Evolutionary conservation across 192 early-diverging fungal genomes (phyloP).

Genomic region (Fimicolochytrium jonesii): DNA sequence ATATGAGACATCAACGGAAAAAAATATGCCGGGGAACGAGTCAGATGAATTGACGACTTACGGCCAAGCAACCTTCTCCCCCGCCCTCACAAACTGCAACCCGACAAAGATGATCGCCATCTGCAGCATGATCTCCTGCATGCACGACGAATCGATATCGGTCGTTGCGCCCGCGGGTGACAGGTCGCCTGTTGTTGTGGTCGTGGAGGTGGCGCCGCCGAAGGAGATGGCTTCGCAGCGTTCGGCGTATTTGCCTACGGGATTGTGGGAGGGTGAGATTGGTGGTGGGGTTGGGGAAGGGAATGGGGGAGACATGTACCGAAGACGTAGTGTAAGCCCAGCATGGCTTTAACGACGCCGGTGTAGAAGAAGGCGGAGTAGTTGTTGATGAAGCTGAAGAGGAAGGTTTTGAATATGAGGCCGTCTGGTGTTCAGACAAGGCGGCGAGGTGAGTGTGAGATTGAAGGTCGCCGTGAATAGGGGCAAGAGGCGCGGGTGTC

Average conservation of each 20-base stretch:
- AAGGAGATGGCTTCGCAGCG: too few relatives aligned
- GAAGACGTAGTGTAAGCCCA: background rate
- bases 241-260: too few relatives aligned
- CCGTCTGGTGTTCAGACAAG: conserved; percentile 1
- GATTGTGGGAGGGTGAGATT: too few relatives aligned
- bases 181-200: too few relatives aligned
- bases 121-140: conserved; percentile 54
- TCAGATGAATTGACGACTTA: background rate
- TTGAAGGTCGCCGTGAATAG: background rate
- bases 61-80: conserved; percentile 47
- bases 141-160: too few relatives aligned
- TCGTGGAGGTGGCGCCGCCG: too few relatives aligned
- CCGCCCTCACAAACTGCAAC: conserved; percentile 5
- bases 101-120: conserved; percentile 57
- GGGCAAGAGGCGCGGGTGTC: too few relatives aligned
- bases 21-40: background rate
- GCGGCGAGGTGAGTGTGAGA: background rate
- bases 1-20: conserved; percentile 2
- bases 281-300: too few relatives aligned
- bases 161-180: too few relatives aligned
- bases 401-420: conserved; percentile 52
- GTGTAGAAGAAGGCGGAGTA: conserved; percentile 60
- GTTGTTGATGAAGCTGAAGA: conserved; percentile 63
- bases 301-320: background rate
- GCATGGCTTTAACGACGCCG: conserved; percentile 45